Evolutionary conservation across 2,329 filamentous ascomycete species (phyloP).

Genomic region (Sodiomyces alkalinus): DNA sequence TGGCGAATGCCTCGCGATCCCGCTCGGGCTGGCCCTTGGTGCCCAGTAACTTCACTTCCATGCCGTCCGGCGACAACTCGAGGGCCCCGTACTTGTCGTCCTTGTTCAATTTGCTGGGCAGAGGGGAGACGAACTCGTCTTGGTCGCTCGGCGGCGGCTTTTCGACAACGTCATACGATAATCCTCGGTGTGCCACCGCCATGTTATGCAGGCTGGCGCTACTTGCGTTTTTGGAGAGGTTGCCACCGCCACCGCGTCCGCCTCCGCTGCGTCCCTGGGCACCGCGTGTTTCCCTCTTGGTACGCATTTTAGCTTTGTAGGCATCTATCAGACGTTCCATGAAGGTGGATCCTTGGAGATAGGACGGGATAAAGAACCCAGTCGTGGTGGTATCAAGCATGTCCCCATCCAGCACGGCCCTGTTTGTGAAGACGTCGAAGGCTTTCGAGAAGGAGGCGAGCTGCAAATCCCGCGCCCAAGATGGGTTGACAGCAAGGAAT

Average conservation of each 20-base stretch:
- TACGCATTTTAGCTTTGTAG: conserved; percentile 43
- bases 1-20: conserved; percentile 63
- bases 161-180: conserved; percentile 76
- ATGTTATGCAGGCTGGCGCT: conserved; percentile 37
- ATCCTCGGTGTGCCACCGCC: conserved; percentile 52
- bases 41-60: conserved; percentile 49
- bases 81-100: conserved; percentile 59
- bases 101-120: conserved; percentile 74
- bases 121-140: conserved; percentile 42
- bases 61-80: conserved; percentile 59
- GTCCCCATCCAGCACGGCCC: conserved; percentile 15
- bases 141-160: conserved; percentile 47
- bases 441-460: conserved; percentile 35
- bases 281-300: conserved; percentile 32
- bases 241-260: no score
- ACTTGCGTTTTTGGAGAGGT: conserved; percentile 27
- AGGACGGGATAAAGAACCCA: conserved; percentile 72
- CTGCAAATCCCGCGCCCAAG: no score
- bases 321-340: conserved; percentile 59
- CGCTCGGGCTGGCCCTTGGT: conserved; percentile 31
- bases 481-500: no score
- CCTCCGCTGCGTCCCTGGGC: no score
- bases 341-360: conserved; percentile 65
- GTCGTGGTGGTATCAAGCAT: no score
- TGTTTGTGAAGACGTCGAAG: conserved; percentile 32